Conservation (phyloP, 2,329 filamentous ascomycete species). For the Colletotrichum sp. region DNA sequence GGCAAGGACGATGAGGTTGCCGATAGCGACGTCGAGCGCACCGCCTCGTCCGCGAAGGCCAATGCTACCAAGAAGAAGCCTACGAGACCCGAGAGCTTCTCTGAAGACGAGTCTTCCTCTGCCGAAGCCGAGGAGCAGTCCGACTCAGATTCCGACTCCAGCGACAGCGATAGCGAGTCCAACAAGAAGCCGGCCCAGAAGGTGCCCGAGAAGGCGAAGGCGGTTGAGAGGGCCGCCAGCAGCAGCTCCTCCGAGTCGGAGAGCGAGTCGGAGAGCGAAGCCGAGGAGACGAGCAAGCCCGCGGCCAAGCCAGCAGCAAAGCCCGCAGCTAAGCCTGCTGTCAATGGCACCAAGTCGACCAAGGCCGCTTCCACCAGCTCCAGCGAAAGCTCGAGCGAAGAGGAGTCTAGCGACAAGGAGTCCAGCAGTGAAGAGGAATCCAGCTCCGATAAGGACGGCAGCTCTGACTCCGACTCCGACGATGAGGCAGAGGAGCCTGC, state of each 20-base stretch:
- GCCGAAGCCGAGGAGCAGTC: slow-evolving; percentile 28
- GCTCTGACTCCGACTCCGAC: slow-evolving; percentile 22
- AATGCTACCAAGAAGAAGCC: slow-evolving; percentile 25
- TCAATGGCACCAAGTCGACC: slow-evolving; percentile 11
- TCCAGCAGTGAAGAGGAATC: slow-evolving; percentile 26
- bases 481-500: slow-evolving; percentile 41
- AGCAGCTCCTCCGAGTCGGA: slow-evolving; percentile 27
- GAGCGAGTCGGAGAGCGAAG: slow-evolving; percentile 25
- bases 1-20: slow-evolving; percentile 43
- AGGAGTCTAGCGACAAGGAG: slow-evolving; percentile 19
- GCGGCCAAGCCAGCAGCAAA: slow-evolving; percentile 22
- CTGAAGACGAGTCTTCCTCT: slow-evolving; percentile 19
- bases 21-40: slow-evolving; percentile 46
- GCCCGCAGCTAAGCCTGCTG: slow-evolving; percentile 21
- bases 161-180: slow-evolving; percentile 31
- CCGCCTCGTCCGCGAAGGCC: slow-evolving; percentile 24
- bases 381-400: slow-evolving; percentile 22
- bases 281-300: slow-evolving; percentile 25
- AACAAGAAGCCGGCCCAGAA: slow-evolving; percentile 24
- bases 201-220: slow-evolving; percentile 19
- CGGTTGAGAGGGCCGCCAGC: neutral
- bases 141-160: slow-evolving; percentile 23
- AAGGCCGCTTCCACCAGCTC: slow-evolving; percentile 20
- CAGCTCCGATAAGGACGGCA: slow-evolving; percentile 21
- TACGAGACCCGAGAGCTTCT: slow-evolving; percentile 22